Conservation (phyloP, 768 basidiomycete species). For the Cystobasidium ongulense region DNA sequence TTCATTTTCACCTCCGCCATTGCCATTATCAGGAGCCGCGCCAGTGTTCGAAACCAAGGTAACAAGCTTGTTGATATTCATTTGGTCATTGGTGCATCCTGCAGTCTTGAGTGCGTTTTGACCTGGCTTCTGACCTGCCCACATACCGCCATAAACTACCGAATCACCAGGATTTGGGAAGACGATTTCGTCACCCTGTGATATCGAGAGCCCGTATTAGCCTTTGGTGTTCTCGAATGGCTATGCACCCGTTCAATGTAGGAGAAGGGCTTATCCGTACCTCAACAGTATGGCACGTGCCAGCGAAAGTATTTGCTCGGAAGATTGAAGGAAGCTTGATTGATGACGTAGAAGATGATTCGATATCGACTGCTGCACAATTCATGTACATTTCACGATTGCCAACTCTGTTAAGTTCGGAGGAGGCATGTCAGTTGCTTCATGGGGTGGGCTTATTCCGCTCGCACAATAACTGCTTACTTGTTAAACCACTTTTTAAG, state of each 20-base stretch:
- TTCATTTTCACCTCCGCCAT: neutral
- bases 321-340: slow-evolving; percentile 8
- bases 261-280: too few relatives aligned
- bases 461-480: neutral
- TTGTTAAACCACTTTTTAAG: neutral
- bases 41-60: slow-evolving; percentile 4
- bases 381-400: slow-evolving; percentile 31
- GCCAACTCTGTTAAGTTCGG: too few relatives aligned
- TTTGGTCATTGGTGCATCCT: neutral
- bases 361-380: neutral
- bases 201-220: neutral
- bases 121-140: slow-evolving; percentile 3
- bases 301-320: slow-evolving; percentile 6
- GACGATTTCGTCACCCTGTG: slow-evolving; percentile 15
- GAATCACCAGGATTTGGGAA: slow-evolving; percentile 28
- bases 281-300: too few relatives aligned
- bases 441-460: too few relatives aligned
- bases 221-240: neutral
- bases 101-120: neutral
- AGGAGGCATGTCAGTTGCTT: too few relatives aligned
- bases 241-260: too few relatives aligned
- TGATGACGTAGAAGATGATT: neutral
- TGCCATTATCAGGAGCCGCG: neutral
- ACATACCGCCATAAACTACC: slow-evolving; percentile 27
- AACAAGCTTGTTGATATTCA: neutral